These are phyloP conservation scores for Ceratobasidium sp. DNA, from an alignment of 1,284 basidiomycete species.

Conservation along the genomic window DNA sequence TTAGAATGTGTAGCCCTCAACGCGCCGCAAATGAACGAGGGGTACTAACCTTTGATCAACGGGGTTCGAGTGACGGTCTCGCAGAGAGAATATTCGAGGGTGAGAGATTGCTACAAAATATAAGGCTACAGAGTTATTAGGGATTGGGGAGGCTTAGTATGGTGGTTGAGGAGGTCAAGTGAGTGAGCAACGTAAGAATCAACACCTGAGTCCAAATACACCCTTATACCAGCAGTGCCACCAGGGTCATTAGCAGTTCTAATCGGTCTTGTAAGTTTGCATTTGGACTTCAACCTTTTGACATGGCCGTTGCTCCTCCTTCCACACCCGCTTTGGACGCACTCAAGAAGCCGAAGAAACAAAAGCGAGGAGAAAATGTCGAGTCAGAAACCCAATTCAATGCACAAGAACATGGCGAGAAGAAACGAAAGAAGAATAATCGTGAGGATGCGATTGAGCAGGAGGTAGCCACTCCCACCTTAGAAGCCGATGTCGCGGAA, in stretches of 20 bases:
- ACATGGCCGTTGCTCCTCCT: slow-evolving; percentile 28
- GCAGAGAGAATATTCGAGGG: neutral
- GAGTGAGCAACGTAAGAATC: neutral
- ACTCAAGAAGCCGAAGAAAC: slow-evolving; percentile 11
- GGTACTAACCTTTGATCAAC: slow-evolving; percentile 3
- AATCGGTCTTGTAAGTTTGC: slow-evolving; percentile 29
- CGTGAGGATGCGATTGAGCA: neutral
- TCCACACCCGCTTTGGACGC: neutral
- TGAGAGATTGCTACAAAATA: neutral
- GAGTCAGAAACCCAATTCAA: neutral
- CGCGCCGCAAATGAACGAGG: neutral
- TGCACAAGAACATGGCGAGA: neutral
- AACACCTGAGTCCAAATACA: slow-evolving; percentile 36
- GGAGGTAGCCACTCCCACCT: neutral
- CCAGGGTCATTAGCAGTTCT: slow-evolving; percentile 17
- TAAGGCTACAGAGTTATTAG: slow-evolving; percentile 7
- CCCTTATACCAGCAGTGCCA: slow-evolving; percentile 26
- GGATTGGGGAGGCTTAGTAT: neutral
- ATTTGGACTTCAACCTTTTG: slow-evolving; percentile 5
- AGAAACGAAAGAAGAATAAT: slow-evolving; percentile 10
- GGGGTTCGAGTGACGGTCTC: neutral
- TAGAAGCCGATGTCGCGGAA: neutral
- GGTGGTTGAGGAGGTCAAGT: slow-evolving; percentile 15
- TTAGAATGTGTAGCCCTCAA: neutral
- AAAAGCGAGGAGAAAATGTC: neutral